Evolutionary conservation across 257 asterid species (phyloP).

Genomic region (Misopates orontium): DNA sequence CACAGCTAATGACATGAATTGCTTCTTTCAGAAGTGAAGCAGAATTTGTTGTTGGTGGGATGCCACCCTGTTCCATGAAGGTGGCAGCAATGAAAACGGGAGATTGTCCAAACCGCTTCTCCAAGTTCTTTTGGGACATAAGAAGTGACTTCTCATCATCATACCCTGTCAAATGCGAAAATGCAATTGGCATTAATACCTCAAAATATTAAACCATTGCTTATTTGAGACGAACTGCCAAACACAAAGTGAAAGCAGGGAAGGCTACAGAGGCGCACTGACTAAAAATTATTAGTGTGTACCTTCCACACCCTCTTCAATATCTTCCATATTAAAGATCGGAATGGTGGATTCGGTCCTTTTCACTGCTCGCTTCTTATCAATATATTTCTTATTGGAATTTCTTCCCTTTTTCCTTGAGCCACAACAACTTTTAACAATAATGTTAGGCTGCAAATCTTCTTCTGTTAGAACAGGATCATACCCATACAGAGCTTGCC

Average conservation of each 20-base stretch:
- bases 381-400: slow-evolving; percentile 67
- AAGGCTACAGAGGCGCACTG: no score
- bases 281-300: slow-evolving; percentile 4
- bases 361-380: slow-evolving; percentile 69
- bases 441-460: slow-evolving; percentile 76
- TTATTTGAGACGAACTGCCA: background rate
- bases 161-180: slow-evolving; percentile 55
- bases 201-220: background rate
- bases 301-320: slow-evolving; percentile 94
- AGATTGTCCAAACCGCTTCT: slow-evolving; percentile 94
- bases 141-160: slow-evolving; percentile 87
- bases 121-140: slow-evolving; percentile 91
- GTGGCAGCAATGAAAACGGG: slow-evolving; percentile 94
- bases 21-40: slow-evolving; percentile 91
- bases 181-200: slow-evolving; percentile 11
- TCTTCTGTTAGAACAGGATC: slow-evolving; percentile 82
- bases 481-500: slow-evolving; percentile 87
- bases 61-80: slow-evolving; percentile 89
- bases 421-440: slow-evolving; percentile 77
- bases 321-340: slow-evolving; percentile 74
- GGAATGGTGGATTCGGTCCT: slow-evolving; percentile 86
- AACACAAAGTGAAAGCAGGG: background rate
- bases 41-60: slow-evolving; percentile 80
- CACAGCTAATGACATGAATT: slow-evolving; percentile 95
- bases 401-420: slow-evolving; percentile 63